A percentile compares a stretch with the other conserved stretches of the same genome.
phyloP scores from a whole-genome alignment of 2,329 filamentous ascomycete species.

The Clonostachys chloroleuca region DNA sequence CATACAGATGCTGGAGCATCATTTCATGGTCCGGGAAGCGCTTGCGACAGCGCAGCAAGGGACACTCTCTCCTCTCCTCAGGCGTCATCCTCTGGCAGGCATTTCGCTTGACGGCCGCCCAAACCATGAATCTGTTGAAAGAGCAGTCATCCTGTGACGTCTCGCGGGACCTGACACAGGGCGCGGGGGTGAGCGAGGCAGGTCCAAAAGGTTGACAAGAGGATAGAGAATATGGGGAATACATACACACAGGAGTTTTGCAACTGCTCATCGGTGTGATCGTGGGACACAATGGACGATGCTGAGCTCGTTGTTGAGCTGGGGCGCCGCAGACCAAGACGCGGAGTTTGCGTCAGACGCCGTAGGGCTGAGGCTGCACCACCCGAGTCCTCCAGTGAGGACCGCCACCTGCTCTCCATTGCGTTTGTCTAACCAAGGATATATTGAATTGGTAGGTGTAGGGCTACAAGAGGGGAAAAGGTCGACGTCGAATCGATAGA shows the following conservation, averaged over 20 bases:
- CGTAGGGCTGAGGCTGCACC: slow-evolving; percentile 4
- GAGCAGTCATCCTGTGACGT: slow-evolving; percentile 43
- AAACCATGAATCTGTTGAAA: slow-evolving; percentile 50
- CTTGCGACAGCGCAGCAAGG: slow-evolving; percentile 44
- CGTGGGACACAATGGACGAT: slow-evolving; percentile 4
- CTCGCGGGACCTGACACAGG: slow-evolving; percentile 30
- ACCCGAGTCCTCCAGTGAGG: slow-evolving; percentile 7
- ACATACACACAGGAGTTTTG: slow-evolving; percentile 7
- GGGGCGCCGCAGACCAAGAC: slow-evolving; percentile 5
- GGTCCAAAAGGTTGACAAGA: not conserved
- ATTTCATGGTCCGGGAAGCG: slow-evolving; percentile 45
- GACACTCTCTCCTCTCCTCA: slow-evolving; percentile 45
- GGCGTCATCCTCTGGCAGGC: slow-evolving; percentile 38
- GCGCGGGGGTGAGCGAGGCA: not conserved
- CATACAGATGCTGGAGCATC: slow-evolving; percentile 48
- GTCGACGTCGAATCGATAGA: no score
- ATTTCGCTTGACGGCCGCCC: slow-evolving; percentile 52
- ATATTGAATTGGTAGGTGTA: no score
- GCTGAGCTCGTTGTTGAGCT: slow-evolving; percentile 1
- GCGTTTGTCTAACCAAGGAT: not conserved
- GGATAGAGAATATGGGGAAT: not conserved
- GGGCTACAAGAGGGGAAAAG: no score
- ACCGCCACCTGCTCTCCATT: slow-evolving; percentile 6
- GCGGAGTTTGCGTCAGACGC: slow-evolving; percentile 6
- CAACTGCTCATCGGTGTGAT: slow-evolving; percentile 3